phyloP scores from a whole-genome alignment of 768 basidiomycete genomes.

The Suillus paluster region DNA sequence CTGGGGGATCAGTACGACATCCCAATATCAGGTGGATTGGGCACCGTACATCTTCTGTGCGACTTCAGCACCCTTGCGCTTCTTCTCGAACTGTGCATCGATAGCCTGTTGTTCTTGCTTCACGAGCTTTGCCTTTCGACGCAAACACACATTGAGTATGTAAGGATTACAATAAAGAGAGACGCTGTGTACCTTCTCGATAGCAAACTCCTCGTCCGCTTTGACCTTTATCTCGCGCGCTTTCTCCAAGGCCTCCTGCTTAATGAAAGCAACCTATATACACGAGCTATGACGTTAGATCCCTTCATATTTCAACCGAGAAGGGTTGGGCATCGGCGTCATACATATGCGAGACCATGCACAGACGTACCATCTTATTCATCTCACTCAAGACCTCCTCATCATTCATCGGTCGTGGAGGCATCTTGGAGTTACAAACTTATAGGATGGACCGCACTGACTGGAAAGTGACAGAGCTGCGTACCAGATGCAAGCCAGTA shows the following conservation, averaged over 20 bases:
- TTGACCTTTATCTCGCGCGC: conserved; percentile 96
- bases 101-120: conserved; percentile 95
- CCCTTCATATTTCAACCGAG: conserved; percentile 9
- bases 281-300: conserved; percentile 10
- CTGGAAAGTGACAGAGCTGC: conserved; percentile 2
- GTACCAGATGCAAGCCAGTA: neutral
- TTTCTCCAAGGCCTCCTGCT: conserved; percentile 97
- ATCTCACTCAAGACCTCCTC: conserved; percentile 96
- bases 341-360: conserved; percentile 8
- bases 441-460: neutral
- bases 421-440: conserved; percentile 46
- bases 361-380: conserved; percentile 91
- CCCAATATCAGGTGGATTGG: neutral
- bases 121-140: conserved; percentile 87
- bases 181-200: conserved; percentile 77
- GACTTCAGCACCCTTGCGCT: conserved; percentile 90
- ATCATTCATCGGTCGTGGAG: conserved; percentile 84
- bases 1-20: neutral
- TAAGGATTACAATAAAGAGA: neutral
- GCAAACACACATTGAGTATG: neutral
- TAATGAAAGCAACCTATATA: conserved; percentile 92
- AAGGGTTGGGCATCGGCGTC: conserved; percentile 9
- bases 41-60: conserved; percentile 90
- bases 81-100: conserved; percentile 95
- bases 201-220: conserved; percentile 98